Conservation (phyloP, 2,329 filamentous ascomycete genomes). For the Microdochium bolleyi region DNA sequence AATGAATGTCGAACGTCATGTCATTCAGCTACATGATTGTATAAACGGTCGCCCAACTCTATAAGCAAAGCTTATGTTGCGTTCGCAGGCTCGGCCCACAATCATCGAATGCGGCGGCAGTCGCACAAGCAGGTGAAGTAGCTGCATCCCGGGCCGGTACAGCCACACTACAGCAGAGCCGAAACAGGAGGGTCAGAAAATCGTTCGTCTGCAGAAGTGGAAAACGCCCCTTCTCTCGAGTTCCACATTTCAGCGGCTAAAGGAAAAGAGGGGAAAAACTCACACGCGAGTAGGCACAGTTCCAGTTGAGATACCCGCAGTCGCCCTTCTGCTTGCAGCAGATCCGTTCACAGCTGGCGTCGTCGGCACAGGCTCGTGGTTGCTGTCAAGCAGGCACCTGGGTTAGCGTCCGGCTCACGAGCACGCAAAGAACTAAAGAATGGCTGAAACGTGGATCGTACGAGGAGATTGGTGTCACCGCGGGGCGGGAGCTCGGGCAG, state of each 20-base stretch:
- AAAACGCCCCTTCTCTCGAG: no score
- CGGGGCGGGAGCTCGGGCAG: background rate
- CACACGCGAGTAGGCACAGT: background rate
- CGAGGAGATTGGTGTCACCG: background rate
- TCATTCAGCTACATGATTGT: no score
- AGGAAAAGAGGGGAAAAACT: background rate
- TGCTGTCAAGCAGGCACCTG: background rate
- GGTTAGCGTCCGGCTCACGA: background rate
- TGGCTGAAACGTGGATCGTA: background rate
- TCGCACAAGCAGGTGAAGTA: background rate
- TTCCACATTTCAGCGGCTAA: no score
- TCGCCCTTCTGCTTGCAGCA: background rate
- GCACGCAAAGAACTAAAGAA: background rate
- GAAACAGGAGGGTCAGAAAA: no score
- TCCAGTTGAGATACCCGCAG: background rate
- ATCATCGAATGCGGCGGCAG: background rate
- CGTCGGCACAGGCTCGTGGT: background rate
- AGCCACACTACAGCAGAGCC: background rate
- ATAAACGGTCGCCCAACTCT: no score
- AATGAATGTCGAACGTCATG: no score
- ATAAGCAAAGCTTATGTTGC: background rate
- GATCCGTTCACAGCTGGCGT: background rate
- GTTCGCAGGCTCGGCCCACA: background rate
- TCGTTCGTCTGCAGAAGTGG: no score
- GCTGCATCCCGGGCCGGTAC: background rate